Percentiles rank a stretch among this genome's conserved stretches.
Conservation (phyloP, 2,329 filamentous ascomycete genomes). For the Trichoderma asperellum region DNA sequence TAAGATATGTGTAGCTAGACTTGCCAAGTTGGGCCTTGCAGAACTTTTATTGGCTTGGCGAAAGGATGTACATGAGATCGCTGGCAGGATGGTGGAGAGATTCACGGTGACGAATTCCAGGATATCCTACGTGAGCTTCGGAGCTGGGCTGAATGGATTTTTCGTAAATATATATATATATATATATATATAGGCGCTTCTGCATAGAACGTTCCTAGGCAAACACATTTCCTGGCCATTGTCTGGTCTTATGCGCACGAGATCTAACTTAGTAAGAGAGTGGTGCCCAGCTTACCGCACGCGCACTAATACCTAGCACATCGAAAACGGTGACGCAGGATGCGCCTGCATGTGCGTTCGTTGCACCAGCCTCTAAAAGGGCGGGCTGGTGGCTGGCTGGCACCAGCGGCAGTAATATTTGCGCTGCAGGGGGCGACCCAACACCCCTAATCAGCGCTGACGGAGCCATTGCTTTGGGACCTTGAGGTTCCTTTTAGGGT, state of each 20-base stretch:
- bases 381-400: conserved; percentile 4
- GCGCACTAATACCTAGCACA: neutral
- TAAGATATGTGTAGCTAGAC: neutral
- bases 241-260: neutral
- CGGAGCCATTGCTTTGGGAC: neutral
- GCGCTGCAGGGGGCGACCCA: conserved; percentile 2
- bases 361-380: neutral
- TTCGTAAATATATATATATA: neutral
- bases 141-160: neutral
- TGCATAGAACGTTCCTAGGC: neutral
- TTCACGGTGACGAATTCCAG: neutral
- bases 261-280: neutral
- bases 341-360: conserved; percentile 1
- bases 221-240: neutral
- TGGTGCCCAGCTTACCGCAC: neutral
- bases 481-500: neutral
- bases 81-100: neutral
- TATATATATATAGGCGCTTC: neutral
- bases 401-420: neutral
- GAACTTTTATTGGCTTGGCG: neutral
- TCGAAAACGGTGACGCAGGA: conserved; percentile 1
- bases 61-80: neutral
- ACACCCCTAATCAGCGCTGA: neutral
- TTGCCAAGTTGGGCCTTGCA: neutral
- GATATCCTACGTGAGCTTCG: neutral